Base-by-base conservation (phyloP, 2,329 filamentous ascomycete species). In the Camillea tinctor region DNA sequence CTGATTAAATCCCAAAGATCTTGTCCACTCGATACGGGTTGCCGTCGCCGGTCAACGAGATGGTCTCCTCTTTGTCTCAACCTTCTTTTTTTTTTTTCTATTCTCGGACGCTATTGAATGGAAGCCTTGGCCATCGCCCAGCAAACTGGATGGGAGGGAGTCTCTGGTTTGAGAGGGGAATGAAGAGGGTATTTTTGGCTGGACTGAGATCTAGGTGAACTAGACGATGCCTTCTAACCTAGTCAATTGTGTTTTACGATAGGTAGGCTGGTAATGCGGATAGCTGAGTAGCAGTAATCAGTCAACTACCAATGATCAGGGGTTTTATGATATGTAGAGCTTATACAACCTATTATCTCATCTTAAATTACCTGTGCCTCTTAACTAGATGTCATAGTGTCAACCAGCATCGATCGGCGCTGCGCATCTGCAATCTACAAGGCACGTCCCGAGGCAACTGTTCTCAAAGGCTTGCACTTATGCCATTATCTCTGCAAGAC, bases 391-490 rank as follows among this genome's bases (percentile, higher is more conserved):
- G n/a, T 52, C 49, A 53, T 44, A 61, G 57, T 56, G 59, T 60
- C 53, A 54, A 9, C 49, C 22, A 55, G 50, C 55, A 59, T 53
- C 53, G 62, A 55, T 64, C 30, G 60, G 51, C 51, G 55, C 63
- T 54, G 60, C 61, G 63, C 63, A 68, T 65, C 60, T 68, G 57
- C 56, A 63, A 65, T 66, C 61, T 60, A 59, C 56, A 59, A 59
- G 57, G 54, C 61, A 61, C 60, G 57, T 57, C 59, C 58, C 57
- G 60, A 54, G 54, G 50, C 21, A 24, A 50, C 59, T 59, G 50
- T 44, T 57, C 56, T 50, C 52, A 55, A 49, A 22, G 13, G 30
- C 53, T 26, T 66, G 57, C 55, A 64, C 58, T 20, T 52, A 57
- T 50, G 36, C 56, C 54, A 55, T 52, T 60, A 63, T 61, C 55